These are phyloP conservation scores for Calendula officinalis DNA, from an alignment of 129 eudicot species.

Conservation along the genomic window DNA sequence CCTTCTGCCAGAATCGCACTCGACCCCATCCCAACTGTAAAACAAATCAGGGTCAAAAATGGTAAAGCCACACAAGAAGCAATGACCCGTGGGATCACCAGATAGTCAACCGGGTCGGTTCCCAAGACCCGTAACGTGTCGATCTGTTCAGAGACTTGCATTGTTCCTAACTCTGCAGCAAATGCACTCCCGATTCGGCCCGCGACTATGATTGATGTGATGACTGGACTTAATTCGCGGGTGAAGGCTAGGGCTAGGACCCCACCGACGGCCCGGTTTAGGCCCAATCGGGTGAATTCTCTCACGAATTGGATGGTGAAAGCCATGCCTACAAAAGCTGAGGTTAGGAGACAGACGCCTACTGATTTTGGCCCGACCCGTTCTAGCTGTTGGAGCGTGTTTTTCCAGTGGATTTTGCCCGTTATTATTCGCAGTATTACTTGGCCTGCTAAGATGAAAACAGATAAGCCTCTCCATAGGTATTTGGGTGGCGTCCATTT, in stretches of 20 bases:
- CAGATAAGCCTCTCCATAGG: conserved; percentile 82
- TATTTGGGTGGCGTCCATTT: conserved; percentile 85
- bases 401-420: conserved; percentile 90
- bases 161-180: conserved; percentile 91
- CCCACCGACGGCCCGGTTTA: conserved; percentile 89
- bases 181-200: conserved; percentile 57
- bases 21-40: conserved; percentile 80
- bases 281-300: conserved; percentile 85
- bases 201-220: conserved; percentile 86
- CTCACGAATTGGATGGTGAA: conserved; percentile 89
- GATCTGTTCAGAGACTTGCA: conserved; percentile 95
- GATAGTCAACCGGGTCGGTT: conserved; percentile 80
- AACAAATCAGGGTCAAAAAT: conserved; percentile 72
- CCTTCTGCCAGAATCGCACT: conserved; percentile 84
- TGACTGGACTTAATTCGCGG: conserved; percentile 86
- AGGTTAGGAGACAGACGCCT: conserved; percentile 87
- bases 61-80: conserved; percentile 81
- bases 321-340: conserved; percentile 97
- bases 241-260: conserved; percentile 85
- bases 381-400: conserved; percentile 95
- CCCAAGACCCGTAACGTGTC: conserved; percentile 88
- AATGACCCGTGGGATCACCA: conserved; percentile 82
- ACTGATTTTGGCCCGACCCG: conserved; percentile 96
- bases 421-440: conserved; percentile 58
- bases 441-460: conserved; percentile 72